Percentiles rank a stretch among this genome's conserved stretches.
These are phyloP conservation scores for Pseudogymnoascus sp. DNA, from an alignment of 2,329 filamentous ascomycete genomes.

Conservation along the genomic window DNA sequence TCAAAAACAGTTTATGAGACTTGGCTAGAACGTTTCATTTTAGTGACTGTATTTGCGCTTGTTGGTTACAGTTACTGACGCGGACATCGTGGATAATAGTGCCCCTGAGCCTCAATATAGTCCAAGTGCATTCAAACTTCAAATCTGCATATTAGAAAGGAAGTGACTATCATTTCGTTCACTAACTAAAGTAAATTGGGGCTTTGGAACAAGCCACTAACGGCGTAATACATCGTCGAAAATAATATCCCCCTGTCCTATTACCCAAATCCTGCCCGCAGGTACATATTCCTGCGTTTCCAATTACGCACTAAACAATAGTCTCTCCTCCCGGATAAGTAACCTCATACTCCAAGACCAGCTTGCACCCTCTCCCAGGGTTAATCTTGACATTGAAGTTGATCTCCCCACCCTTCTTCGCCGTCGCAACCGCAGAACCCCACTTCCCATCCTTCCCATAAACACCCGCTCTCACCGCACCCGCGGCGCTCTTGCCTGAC, in stretches of 20 bases:
- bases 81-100: too few species aligned
- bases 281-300: neutral
- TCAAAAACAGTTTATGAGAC: neutral
- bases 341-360: conserved; percentile 56
- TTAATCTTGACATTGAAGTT: conserved; percentile 52
- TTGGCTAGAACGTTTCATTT: neutral
- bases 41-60: neutral
- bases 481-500: conserved; percentile 14
- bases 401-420: conserved; percentile 52
- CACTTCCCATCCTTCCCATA: conserved; percentile 33
- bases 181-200: neutral
- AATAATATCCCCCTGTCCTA: neutral
- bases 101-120: neutral
- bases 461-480: conserved; percentile 16
- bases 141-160: neutral
- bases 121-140: neutral
- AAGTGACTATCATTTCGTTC: neutral
- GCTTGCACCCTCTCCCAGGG: conserved; percentile 48
- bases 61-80: neutral
- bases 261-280: neutral
- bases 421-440: conserved; percentile 46
- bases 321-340: conserved; percentile 46
- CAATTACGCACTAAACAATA: conserved; percentile 26
- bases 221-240: neutral
- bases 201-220: neutral